Evolutionary conservation across 305 asterid species (phyloP).

Genomic region (Coffea humblotiana): DNA sequence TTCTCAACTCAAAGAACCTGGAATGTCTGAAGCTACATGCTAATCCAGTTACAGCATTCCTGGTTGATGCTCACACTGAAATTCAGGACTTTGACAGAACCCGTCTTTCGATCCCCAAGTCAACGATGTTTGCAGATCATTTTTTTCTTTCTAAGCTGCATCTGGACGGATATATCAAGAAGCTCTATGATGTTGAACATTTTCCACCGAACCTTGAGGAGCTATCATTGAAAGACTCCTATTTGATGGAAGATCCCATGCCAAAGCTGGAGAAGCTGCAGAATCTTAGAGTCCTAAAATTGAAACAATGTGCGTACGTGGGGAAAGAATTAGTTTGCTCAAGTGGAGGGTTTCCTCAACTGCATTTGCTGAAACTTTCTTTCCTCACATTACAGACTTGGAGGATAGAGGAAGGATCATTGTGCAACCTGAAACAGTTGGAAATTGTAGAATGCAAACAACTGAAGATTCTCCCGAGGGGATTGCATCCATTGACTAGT

Average conservation of each 20-base stretch:
- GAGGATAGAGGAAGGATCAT: slow-evolving; percentile 23
- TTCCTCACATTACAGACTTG: slow-evolving; percentile 1
- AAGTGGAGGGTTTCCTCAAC: slow-evolving; percentile 21
- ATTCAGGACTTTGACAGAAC: not conserved
- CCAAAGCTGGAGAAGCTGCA: slow-evolving; percentile 21
- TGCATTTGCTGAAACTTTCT: slow-evolving; percentile 22
- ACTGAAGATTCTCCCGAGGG: slow-evolving; percentile 20
- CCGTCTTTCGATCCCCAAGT: not conserved
- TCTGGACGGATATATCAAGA: slow-evolving; percentile 15
- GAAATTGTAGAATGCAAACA: slow-evolving; percentile 20
- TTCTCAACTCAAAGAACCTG: slow-evolving; percentile 17
- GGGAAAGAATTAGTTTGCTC: slow-evolving; percentile 23
- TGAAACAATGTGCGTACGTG: slow-evolving; percentile 15
- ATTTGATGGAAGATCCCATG: slow-evolving; percentile 23
- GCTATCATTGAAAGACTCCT: slow-evolving; percentile 8
- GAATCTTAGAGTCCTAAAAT: slow-evolving; percentile 18
- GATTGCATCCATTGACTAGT: slow-evolving; percentile 19
- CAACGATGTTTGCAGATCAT: slow-evolving; percentile 11
- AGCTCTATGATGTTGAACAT: slow-evolving; percentile 9
- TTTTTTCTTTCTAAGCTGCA: slow-evolving; percentile 22
- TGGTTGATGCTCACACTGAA: not conserved
- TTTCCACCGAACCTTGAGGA: slow-evolving; percentile 24
- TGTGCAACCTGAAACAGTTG: slow-evolving; percentile 19
- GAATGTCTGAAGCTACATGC: slow-evolving; percentile 14
- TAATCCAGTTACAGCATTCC: not conserved